Base-by-base conservation (phyloP, 192 early-diverging fungal species). In the Spizellomyces sp. region DNA sequence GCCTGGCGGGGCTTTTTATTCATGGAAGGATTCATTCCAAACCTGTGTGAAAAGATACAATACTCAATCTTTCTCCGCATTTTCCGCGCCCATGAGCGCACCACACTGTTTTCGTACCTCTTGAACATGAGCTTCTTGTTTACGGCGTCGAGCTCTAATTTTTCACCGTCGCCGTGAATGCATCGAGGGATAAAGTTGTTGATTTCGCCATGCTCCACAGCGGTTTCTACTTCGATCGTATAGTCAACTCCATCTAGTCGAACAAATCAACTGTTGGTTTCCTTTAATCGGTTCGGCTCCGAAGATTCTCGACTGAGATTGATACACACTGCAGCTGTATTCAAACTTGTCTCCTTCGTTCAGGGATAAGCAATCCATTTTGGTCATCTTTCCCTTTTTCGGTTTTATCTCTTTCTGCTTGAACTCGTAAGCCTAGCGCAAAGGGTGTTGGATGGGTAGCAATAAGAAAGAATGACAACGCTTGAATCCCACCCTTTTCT, bases 81-180 rank as follows among this genome's bases (percentile, higher is more conserved):
- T 22, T 56, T 6, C 54, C 54, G 22, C n/a, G 22, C 5, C 4
- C 5, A n/a, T 56, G 54, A 22, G 7, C 59, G 42, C 6, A 42
- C 9, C 59, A 61, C 5, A 19, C 15, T 36, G 27, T 36, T 42
- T 5, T 41, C 50, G 4, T 55, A 67, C 66, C 67, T 69, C 58
- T 69, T 69, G 55, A 69, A 52, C 42, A 69, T 36, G 7, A 69
- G 55, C 52, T 19, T 58, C 22, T 48, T 69, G 67, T 69, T 69
- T 21, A 69, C 22, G 36, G 52, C 15, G 0, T 69, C 50, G 4
- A 69, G 17, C 14, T 69, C 57, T 3, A 14, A 14, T 15, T 56
- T 27, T 8, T 58, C 44, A 0, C 67, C 52, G 15, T 69, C 54
- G 15, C 45, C 67, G 8, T 21, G 9, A 27, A 69, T 69, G 27